Base-by-base conservation (phyloP, 257 asterid genomes). In the Fraxinus excelsior region DNA sequence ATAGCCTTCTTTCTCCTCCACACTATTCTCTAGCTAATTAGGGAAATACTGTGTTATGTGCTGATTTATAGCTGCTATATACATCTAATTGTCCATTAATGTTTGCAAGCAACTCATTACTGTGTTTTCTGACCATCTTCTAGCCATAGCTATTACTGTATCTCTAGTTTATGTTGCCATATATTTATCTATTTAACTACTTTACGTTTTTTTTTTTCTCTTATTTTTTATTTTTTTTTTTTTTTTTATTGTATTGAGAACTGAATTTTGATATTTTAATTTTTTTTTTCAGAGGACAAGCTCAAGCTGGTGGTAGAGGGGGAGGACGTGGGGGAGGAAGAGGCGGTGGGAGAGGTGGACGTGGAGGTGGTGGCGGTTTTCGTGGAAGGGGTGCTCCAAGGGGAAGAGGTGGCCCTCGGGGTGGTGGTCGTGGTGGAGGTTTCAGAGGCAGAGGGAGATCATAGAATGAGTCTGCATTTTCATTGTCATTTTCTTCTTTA, bases 361-460 rank as follows among this genome's bases (percentile, higher is more conserved):
- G 88, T 18, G 80, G 91, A 0, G 90, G 94, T 0, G 81, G 92
- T 6, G 90, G 94, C 7, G 89, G 91, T 56, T 83, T 86, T 64
- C 92, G 96, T 19, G 93, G 94, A 72, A 80, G 94, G 73, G 92
- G 94, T 79, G 85, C 88, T 66, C 90, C 91, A 4, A 80, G 97
- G 56, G 92, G 94, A 37, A 79, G 96, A 74, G 95, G 97, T 8
- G 93, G 91, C 7, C 87, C 87, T 7, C 74, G 96, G 11, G 90
- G 92, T 7, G 89, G 93, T 8, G 82, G 91, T 14, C 87, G 92
- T 58, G 89, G 96, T 34, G 89, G 96, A 19, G 90, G 96, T 66
- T 91, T 88, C 85, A 89, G 97, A 85, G 97, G 97, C 74, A 86
- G 97, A 79, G 97, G 97, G 67, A 83, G 97, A 81, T 85, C 46